phyloP scores from a whole-genome alignment of 169 alveolate species.

The Plasmodium yoelii region DNA sequence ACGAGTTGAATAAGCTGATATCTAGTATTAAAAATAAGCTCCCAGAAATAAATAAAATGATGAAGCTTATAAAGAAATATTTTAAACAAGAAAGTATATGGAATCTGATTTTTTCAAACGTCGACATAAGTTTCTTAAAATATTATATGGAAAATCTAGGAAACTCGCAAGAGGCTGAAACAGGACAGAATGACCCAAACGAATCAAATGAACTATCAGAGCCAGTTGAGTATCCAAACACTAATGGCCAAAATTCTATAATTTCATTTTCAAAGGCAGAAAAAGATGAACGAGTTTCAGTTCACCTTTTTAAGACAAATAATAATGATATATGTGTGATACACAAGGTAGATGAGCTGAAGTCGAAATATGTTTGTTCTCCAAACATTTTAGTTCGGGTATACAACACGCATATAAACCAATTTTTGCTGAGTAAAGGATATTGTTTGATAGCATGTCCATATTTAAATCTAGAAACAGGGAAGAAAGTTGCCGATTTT shows the following conservation, averaged over 20 bases:
- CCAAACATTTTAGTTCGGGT: constrained; percentile 30
- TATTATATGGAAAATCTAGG: neutral
- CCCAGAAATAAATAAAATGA: neutral
- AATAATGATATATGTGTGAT: neutral
- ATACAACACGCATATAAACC: constrained; percentile 38
- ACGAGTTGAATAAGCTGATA: constrained; percentile 25
- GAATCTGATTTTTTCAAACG: constrained; percentile 18
- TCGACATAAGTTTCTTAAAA: neutral
- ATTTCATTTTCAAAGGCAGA: too few relatives aligned
- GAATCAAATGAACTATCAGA: too few relatives aligned
- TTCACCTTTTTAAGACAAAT: neutral
- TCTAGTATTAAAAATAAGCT: constrained; percentile 18
- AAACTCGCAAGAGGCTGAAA: neutral
- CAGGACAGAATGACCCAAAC: too few relatives aligned
- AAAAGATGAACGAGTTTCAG: too few relatives aligned
- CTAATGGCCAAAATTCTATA: too few relatives aligned
- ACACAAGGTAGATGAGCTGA: neutral
- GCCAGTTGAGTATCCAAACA: too few relatives aligned
- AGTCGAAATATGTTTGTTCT: neutral
- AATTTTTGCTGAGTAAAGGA: constrained; percentile 21
- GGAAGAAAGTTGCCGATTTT: constrained; percentile 39
- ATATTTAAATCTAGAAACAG: constrained; percentile 42
- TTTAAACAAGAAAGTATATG: constrained; percentile 12
- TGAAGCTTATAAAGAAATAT: constrained; percentile 13
- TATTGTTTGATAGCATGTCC: constrained; percentile 58